phyloP scores from a whole-genome alignment of 2,329 filamentous ascomycete species.

The Ceratocystis destructans region DNA sequence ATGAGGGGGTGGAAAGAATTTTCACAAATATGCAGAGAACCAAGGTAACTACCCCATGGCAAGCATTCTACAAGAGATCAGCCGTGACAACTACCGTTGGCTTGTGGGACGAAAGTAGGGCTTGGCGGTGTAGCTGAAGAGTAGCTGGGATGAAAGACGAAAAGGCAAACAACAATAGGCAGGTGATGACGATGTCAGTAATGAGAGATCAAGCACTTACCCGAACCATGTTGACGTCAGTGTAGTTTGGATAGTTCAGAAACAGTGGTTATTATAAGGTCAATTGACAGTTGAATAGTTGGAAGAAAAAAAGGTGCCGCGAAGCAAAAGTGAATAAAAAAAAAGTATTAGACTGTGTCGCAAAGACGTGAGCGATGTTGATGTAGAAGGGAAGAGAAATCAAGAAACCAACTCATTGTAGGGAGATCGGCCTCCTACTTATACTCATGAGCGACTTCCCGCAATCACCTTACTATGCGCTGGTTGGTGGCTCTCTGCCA shows the following conservation, averaged over 20 bases:
- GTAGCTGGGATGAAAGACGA: neutral
- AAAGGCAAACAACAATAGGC: neutral
- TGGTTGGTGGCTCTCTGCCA: neutral
- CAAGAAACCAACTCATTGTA: neutral
- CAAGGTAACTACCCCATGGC: neutral
- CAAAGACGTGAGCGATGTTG: neutral
- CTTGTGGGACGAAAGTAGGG: neutral
- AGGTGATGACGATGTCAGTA: neutral
- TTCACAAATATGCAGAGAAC: neutral
- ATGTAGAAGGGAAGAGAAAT: neutral
- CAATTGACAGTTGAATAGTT: neutral
- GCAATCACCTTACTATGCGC: neutral
- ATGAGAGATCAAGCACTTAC: neutral
- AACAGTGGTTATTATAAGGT: no score
- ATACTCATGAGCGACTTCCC: neutral
- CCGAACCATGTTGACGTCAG: neutral
- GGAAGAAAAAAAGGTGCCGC: neutral
- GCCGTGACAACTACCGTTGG: neutral
- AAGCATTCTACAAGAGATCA: neutral
- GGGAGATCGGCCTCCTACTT: neutral
- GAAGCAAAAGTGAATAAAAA: neutral
- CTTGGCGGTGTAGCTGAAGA: neutral
- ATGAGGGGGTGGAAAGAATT: neutral
- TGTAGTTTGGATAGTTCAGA: neutral
- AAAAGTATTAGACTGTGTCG: neutral